A percentile compares a stretch with the other conserved stretches of the same genome.
Evolutionary conservation across 2,329 filamentous ascomycete species (phyloP).

Genomic region (Ophiostoma ips): DNA sequence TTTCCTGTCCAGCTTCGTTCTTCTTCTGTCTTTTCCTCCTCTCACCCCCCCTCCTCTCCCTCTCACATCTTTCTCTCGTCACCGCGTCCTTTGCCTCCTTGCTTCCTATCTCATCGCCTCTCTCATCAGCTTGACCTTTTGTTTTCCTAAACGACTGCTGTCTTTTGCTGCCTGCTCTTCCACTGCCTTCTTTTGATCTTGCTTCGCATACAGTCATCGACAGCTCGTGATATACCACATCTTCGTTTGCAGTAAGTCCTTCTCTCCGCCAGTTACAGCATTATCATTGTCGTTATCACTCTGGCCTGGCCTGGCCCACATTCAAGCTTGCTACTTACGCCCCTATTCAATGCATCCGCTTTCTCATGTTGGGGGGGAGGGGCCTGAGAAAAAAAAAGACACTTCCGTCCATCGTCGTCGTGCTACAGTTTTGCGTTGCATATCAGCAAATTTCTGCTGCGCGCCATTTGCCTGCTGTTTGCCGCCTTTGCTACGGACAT

Average conservation of each 20-base stretch:
- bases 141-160: too few relatives aligned
- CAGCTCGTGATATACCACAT: background rate
- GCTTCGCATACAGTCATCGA: background rate
- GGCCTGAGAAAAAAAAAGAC: background rate
- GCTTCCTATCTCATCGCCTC: too few relatives aligned
- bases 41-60: too few relatives aligned
- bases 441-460: background rate
- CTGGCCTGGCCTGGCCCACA: background rate
- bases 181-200: too few relatives aligned
- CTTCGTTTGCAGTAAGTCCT: background rate
- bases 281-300: background rate
- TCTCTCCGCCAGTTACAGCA: background rate
- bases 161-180: background rate
- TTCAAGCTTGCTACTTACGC: constrained; percentile 2
- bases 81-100: too few relatives aligned
- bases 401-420: constrained; percentile 1
- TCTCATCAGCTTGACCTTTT: too few relatives aligned
- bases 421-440: background rate
- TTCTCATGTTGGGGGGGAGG: constrained; percentile 9
- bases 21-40: background rate
- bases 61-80: too few relatives aligned
- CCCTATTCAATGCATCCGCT: constrained; percentile 6
- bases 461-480: background rate
- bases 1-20: background rate
- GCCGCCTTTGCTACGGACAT: background rate